A percentile compares a stretch with the other conserved stretches of the same genome.
Evolutionary conservation across 1,139 yeast genomes (phyloP).

Genomic region (Kodamaea plutei): DNA sequence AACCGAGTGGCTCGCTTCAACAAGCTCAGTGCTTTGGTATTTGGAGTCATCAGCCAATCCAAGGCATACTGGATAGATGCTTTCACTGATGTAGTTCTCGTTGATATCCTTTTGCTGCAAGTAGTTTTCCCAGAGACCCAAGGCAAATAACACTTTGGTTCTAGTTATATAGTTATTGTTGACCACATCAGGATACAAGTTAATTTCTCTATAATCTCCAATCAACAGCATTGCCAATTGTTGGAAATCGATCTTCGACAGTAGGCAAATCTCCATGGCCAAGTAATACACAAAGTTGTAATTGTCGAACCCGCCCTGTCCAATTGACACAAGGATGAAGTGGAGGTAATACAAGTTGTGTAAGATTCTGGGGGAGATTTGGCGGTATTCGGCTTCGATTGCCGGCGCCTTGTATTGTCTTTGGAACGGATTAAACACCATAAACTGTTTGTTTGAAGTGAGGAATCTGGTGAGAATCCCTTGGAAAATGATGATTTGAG

Average conservation of each 20-base stretch:
- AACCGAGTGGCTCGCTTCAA: conserved; percentile 70
- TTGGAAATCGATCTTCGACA: conserved; percentile 29
- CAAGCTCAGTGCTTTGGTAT: conserved; percentile 31
- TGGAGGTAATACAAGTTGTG: conserved; percentile 49
- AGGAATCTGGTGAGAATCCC: conserved; percentile 47
- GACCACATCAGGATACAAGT: conserved; percentile 32
- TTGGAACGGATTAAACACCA: conserved; percentile 3
- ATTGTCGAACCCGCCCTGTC: conserved; percentile 68
- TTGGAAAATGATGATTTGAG: conserved; percentile 51
- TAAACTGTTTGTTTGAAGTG: conserved; percentile 9
- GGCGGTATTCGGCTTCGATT: conserved; percentile 23
- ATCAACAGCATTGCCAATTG: conserved; percentile 37
- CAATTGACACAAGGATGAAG: conserved; percentile 55
- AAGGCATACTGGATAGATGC: conserved; percentile 42
- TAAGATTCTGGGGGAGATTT: conserved; percentile 35
- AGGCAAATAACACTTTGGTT: conserved; percentile 51
- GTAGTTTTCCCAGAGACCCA: conserved; percentile 58
- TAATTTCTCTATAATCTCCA: conserved; percentile 36
- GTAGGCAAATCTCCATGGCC: conserved; percentile 42
- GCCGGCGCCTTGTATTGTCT: conserved; percentile 2
- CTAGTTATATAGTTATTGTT: conserved; percentile 34
- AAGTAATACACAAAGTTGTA: conserved; percentile 62
- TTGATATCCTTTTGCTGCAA: conserved; percentile 32
- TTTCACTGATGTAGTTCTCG: conserved; percentile 23
- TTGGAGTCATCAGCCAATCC: conserved; percentile 34